Conservation (phyloP, 176 grass and related monocot species). For the Aegilops bicornis region DNA sequence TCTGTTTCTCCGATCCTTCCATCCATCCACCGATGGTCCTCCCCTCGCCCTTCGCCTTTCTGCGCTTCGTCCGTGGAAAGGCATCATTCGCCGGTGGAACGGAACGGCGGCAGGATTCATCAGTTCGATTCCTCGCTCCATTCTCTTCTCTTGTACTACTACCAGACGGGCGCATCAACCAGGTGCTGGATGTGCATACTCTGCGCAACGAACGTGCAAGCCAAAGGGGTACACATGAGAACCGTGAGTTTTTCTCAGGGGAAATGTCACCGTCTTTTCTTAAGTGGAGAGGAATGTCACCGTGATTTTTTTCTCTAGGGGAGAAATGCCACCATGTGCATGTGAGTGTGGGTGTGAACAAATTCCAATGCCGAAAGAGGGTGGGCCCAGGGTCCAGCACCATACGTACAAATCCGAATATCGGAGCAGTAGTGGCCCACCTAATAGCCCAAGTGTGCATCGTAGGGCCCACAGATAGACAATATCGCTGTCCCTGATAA, state of each 20-base stretch:
- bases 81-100: neutral
- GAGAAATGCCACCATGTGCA: no score
- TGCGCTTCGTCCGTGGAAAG: neutral
- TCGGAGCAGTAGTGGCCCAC: neutral
- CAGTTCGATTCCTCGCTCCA: neutral
- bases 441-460: constrained; percentile 29
- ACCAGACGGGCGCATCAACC: no score
- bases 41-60: neutral
- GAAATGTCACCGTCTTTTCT: no score
- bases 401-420: no score
- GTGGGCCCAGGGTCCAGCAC: neutral
- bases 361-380: constrained; percentile 1
- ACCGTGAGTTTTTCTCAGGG: no score
- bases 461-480: neutral
- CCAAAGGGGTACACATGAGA: no score
- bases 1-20: neutral
- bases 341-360: neutral
- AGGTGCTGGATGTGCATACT: no score
- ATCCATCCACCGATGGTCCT: neutral
- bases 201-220: no score
- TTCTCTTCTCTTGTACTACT: no score
- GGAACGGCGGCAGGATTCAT: neutral
- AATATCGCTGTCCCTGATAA: neutral
- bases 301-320: no score
- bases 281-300: no score